Evolutionary conservation across 306 rosid species (phyloP).

Genomic region (Crotalaria pallida): DNA sequence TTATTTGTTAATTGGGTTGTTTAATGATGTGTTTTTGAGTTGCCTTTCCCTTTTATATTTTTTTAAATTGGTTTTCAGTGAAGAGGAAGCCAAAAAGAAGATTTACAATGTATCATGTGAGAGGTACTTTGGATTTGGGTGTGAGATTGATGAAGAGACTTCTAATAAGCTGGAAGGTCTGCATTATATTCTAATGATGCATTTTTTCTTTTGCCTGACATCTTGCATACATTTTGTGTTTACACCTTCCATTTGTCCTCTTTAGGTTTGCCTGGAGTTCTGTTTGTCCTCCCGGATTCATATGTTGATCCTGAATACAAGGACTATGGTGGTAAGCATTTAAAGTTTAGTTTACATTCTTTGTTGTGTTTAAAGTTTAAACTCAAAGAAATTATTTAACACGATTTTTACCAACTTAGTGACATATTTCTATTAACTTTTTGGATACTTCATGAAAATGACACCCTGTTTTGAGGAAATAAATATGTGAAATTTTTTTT

Average conservation of each 20-base stretch:
- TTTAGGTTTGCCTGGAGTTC: slow-evolving; percentile 74
- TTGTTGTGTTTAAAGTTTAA: neutral
- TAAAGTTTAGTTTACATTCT: neutral
- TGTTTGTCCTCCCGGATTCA: slow-evolving; percentile 87
- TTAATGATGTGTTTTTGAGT: neutral
- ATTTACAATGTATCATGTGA: slow-evolving; percentile 87
- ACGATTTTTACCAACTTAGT: neutral
- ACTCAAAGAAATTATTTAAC: no score
- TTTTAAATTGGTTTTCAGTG: slow-evolving; percentile 30
- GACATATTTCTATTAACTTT: neutral
- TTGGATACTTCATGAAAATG: neutral
- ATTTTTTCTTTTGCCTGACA: neutral
- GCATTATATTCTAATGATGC: slow-evolving; percentile 13
- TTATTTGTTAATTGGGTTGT: neutral
- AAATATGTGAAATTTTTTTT: neutral
- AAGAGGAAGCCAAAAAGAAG: slow-evolving; percentile 89
- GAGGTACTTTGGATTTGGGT: slow-evolving; percentile 90
- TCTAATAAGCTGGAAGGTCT: slow-evolving; percentile 86
- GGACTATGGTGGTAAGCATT: slow-evolving; percentile 81
- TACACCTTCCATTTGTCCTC: neutral
- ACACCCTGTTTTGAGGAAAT: neutral
- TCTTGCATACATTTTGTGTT: neutral
- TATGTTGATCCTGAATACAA: slow-evolving; percentile 85
- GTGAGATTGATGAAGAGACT: slow-evolving; percentile 91
- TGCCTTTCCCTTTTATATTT: neutral